Evolutionary conservation across 768 basidiomycete species (phyloP).

Genomic region (Trametopsis cervina): DNA sequence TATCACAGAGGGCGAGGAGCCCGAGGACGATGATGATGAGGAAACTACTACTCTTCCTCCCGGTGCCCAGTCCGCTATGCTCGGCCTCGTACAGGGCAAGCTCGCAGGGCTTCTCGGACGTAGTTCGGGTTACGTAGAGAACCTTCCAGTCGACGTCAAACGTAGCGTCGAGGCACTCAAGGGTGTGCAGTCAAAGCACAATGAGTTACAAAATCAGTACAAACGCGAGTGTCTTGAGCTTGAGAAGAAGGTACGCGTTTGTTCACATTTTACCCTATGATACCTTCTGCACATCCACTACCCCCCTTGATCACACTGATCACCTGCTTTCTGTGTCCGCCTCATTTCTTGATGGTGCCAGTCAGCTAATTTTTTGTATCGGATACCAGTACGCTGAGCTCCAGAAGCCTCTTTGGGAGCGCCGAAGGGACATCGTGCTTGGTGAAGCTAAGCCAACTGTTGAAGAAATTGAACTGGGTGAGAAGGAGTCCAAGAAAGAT

Average conservation of each 20-base stretch:
- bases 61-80: conserved; percentile 56
- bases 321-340: background rate
- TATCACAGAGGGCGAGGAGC: conserved; percentile 77
- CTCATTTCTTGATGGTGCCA: background rate
- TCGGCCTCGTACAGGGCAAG: conserved; percentile 83
- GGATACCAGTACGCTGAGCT: conserved; percentile 58
- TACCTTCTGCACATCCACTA: background rate
- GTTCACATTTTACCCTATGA: background rate
- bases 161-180: conserved; percentile 86
- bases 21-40: conserved; percentile 32
- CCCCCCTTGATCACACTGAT: background rate
- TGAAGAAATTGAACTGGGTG: conserved; percentile 81
- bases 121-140: conserved; percentile 93
- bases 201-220: conserved; percentile 87
- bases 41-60: conserved; percentile 22
- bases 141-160: conserved; percentile 74
- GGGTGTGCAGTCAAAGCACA: conserved; percentile 89
- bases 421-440: conserved; percentile 76
- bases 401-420: conserved; percentile 81
- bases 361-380: conserved; percentile 10
- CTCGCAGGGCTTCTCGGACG: conserved; percentile 82
- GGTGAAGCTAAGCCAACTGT: conserved; percentile 65
- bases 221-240: conserved; percentile 93
- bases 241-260: conserved; percentile 77
- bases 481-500: conserved; percentile 65